Evolutionary conservation across 768 basidiomycete species (phyloP).

Genomic region (Sarcomyxa edulis): DNA sequence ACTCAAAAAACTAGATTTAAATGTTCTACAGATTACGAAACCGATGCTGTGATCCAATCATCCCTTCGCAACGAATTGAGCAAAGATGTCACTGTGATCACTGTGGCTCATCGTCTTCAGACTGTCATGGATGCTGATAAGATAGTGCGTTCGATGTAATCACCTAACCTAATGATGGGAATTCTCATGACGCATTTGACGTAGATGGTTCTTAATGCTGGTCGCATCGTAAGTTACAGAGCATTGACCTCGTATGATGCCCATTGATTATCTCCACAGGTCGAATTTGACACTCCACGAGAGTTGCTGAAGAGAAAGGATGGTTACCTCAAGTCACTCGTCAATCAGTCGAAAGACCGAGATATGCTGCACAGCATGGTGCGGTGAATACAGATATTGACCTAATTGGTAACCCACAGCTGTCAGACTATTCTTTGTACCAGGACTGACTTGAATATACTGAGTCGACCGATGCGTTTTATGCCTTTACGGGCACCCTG

Average conservation of each 20-base stretch:
- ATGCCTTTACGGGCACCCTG: too few relatives aligned
- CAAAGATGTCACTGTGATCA: conserved; percentile 11
- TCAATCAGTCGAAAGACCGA: conserved; percentile 55
- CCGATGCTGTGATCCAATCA: conserved; percentile 6
- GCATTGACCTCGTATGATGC: too few relatives aligned
- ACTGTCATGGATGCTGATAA: conserved; percentile 53
- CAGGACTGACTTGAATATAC: too few relatives aligned
- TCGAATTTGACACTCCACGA: conserved; percentile 50
- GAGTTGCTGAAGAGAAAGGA: conserved; percentile 44
- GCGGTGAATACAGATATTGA: too few relatives aligned
- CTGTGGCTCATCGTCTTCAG: conserved; percentile 45
- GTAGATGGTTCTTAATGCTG: conserved; percentile 37
- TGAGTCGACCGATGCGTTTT: too few relatives aligned
- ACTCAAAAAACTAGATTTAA: neutral
- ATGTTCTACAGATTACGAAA: neutral
- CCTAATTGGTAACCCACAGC: too few relatives aligned
- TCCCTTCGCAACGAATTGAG: conserved; percentile 5
- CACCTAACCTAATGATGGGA: neutral
- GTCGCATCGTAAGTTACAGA: too few relatives aligned
- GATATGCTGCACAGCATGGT: conserved; percentile 42
- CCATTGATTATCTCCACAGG: too few relatives aligned
- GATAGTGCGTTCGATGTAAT: conserved; percentile 1
- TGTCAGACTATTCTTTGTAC: too few relatives aligned
- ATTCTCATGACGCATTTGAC: neutral
- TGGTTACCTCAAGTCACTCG: conserved; percentile 46